These are phyloP conservation scores for Corymbia maculata DNA, from an alignment of 345 rosid genomes.

Conservation along the genomic window DNA sequence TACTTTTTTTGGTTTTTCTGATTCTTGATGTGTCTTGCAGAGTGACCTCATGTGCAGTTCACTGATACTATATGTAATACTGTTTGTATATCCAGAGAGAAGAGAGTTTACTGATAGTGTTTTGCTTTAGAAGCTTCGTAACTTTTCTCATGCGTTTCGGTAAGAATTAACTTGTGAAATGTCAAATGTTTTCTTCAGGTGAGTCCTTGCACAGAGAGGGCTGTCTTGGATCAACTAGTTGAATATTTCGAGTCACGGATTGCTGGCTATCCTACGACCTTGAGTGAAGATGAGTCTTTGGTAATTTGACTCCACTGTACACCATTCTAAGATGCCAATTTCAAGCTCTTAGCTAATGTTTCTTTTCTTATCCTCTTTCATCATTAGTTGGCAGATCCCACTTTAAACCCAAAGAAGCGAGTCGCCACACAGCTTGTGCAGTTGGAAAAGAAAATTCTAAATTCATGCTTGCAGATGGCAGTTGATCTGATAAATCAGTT, in stretches of 20 bases:
- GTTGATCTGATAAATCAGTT: constrained; percentile 48
- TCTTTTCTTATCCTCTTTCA: not conserved
- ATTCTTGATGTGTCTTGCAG: not conserved
- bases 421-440: constrained; percentile 88
- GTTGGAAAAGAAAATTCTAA: constrained; percentile 84
- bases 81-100: not conserved
- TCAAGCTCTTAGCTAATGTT: not conserved
- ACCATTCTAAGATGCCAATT: not conserved
- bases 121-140: not conserved
- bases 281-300: constrained; percentile 68
- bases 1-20: not conserved
- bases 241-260: constrained; percentile 67
- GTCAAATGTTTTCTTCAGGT: constrained; percentile 30
- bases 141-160: not conserved
- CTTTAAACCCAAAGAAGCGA: constrained; percentile 67
- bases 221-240: constrained; percentile 78
- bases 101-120: not conserved
- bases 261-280: constrained; percentile 75
- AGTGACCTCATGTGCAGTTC: not conserved
- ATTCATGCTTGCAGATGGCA: constrained; percentile 62
- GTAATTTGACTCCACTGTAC: constrained; percentile 20
- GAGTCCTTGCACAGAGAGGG: constrained; percentile 93
- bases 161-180: not conserved
- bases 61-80: not conserved
- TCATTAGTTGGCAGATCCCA: constrained; percentile 61